Evolutionary conservation across 495 filamentous ascomycete genomes (phyloP), one percentile per base, ranked within the genome.

Genomic region (Tetracladium marchalianum): DNA sequence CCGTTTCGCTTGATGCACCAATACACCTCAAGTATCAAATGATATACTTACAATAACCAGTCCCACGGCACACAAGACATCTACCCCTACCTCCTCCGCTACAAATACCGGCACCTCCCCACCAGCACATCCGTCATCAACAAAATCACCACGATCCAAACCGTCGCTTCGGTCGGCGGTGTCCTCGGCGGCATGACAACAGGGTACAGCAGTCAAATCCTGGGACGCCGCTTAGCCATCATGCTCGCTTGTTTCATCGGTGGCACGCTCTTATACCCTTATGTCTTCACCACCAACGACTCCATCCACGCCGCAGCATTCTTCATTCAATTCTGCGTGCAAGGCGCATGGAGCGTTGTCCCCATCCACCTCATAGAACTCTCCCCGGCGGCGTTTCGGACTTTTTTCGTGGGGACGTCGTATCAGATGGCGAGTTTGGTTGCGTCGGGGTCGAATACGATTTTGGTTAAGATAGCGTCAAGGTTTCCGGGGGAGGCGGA

Each of bases 291-390:
- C 5, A 57, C 65, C 0, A 64, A 59, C 31, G 58, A 63, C 0
- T 61, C 68, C 10, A 71, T 87, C 15, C 80, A 78, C 0, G 81
- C 68, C 1, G 71, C 73, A 1, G 85, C 80, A 12, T 90, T 90
- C 66, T 78, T 83, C 59, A 76, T 86, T 51, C 84, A 90, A 53
- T 87, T 87, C 60, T 87, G 83, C 58, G 73, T 87, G 18, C 82
- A 87, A 53, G 85, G 84, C 6, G 81, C 81, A 0, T 88, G 78
- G 78, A 82, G 84, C 33, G 78, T 87, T 9, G 76, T 86, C 24
- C 84, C 83, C 6, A 82, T 88, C 52, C 84, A 88, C 54, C 71
- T 90, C 39, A 83, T 85, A 58, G 85, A 90, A 64, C 73, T 90
- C 0, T 78, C 84, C 0, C 85, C 84, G 7, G 74, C 76, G 0